A percentile compares a stretch with the other conserved stretches of the same genome.
phyloP scores from a whole-genome alignment of 768 basidiomycete genomes.

The Panellus pusillus region DNA sequence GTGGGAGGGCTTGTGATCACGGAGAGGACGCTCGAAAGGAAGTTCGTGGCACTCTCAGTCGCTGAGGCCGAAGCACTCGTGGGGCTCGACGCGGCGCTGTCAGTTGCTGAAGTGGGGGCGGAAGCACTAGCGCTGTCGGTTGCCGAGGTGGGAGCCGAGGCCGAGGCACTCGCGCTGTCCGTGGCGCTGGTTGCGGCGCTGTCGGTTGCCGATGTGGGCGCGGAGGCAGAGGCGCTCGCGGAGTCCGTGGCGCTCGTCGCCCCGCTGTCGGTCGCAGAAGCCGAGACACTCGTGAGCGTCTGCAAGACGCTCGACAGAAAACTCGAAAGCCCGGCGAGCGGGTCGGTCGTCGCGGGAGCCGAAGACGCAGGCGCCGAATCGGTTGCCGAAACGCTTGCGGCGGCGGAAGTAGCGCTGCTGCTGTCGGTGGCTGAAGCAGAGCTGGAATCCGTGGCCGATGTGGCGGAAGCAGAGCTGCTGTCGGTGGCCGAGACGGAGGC shows the following conservation, averaged over 20 bases:
- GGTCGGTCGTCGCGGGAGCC: no score
- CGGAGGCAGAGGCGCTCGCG: neutral
- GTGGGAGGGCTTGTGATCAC: neutral
- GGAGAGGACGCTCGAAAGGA: neutral
- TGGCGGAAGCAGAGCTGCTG: no score
- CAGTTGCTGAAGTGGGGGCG: no score
- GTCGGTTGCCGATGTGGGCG: neutral
- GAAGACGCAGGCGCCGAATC: no score
- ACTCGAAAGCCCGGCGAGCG: neutral
- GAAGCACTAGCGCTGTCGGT: neutral
- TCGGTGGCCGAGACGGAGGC: no score
- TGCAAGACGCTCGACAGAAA: no score
- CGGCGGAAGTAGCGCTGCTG: no score
- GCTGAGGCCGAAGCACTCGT: neutral
- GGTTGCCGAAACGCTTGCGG: neutral
- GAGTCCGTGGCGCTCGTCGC: neutral
- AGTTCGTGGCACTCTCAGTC: neutral
- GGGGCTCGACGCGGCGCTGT: neutral
- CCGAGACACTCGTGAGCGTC: no score
- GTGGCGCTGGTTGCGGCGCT: neutral
- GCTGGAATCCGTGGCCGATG: neutral
- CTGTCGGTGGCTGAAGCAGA: no score
- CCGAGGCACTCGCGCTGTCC: neutral
- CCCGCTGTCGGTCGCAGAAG: no score
- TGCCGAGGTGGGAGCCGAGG: neutral